A percentile compares a stretch with the other conserved stretches of the same genome.
phyloP scores from a whole-genome alignment of 352 stramenopile species.

The Pythium brassicae region DNA sequence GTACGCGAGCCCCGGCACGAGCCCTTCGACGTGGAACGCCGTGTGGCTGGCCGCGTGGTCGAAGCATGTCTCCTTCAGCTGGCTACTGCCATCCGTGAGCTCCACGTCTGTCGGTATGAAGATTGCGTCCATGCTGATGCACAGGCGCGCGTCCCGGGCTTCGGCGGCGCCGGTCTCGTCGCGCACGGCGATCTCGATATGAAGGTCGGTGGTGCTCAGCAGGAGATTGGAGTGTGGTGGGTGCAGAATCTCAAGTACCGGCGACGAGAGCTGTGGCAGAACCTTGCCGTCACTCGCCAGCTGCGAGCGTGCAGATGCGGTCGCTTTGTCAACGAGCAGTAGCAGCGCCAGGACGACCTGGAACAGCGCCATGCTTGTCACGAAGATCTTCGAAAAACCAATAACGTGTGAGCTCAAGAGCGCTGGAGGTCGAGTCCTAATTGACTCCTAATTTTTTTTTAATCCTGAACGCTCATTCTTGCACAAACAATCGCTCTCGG shows the following conservation, averaged over 20 bases:
- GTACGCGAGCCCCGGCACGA: slow-evolving; percentile 55
- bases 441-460: too few relatives aligned
- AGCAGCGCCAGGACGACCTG: too few relatives aligned
- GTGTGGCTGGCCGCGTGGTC: slow-evolving; percentile 43
- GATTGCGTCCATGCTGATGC: slow-evolving; percentile 50
- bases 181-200: slow-evolving; percentile 51
- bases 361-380: too few relatives aligned
- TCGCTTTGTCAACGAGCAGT: not conserved
- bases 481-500: too few relatives aligned
- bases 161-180: slow-evolving; percentile 22
- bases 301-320: slow-evolving; percentile 12
- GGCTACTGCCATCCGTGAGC: slow-evolving; percentile 21
- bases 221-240: slow-evolving; percentile 41
- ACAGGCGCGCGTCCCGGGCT: slow-evolving; percentile 31
- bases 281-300: slow-evolving; percentile 28
- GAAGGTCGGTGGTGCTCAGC: slow-evolving; percentile 34
- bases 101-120: slow-evolving; percentile 34
- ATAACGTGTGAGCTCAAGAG: too few relatives aligned
- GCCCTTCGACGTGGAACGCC: slow-evolving; percentile 46
- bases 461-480: too few relatives aligned
- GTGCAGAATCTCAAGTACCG: slow-evolving; percentile 55
- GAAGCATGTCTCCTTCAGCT: slow-evolving; percentile 57
- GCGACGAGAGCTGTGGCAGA: slow-evolving; percentile 18
- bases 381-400: too few relatives aligned
- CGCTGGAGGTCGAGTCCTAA: too few relatives aligned